Evolutionary conservation across 1,284 basidiomycete genomes (phyloP).

Genomic region (Cutaneotrichosporon curvatum): DNA sequence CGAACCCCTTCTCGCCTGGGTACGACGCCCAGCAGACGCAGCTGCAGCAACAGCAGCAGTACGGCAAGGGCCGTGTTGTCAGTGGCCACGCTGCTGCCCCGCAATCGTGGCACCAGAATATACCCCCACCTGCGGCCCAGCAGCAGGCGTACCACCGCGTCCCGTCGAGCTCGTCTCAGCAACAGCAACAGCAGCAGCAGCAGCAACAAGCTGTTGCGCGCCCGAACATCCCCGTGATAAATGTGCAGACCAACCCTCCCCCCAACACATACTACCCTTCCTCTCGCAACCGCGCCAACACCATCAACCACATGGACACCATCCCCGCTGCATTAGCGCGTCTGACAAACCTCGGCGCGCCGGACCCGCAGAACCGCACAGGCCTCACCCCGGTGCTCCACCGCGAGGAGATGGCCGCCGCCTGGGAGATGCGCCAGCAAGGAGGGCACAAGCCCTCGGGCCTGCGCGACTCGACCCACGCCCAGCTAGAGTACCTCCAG

Average conservation of each 20-base stretch:
- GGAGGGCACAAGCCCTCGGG: conserved; percentile 33
- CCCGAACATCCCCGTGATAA: conserved; percentile 43
- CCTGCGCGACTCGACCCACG: conserved; percentile 57
- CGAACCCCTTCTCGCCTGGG: conserved; percentile 30
- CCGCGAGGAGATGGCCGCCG: conserved; percentile 78
- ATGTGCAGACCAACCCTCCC: conserved; percentile 44
- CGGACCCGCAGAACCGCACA: conserved; percentile 67
- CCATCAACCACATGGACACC: conserved; percentile 74
- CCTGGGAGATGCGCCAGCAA: conserved; percentile 74
- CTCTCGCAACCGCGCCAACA: conserved; percentile 68
- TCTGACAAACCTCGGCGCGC: conserved; percentile 72
- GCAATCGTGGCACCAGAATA: conserved; percentile 16
- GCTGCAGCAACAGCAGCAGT: conserved; percentile 5
- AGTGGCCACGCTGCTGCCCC: conserved; percentile 38
- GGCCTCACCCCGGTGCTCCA: conserved; percentile 81
- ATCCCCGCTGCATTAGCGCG: conserved; percentile 86
- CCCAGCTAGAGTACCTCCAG: conserved; percentile 79
- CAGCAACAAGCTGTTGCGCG: conserved; percentile 28
- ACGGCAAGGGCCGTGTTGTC: conserved; percentile 5
- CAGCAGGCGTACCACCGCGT: conserved; percentile 28
- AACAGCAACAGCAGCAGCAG: conserved; percentile 27
- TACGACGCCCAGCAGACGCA: conserved; percentile 23
- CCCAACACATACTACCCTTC: conserved; percentile 60
- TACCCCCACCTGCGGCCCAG: conserved; percentile 12
- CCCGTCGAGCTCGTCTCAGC: conserved; percentile 9